phyloP scores from a whole-genome alignment of 257 asterid genomes.

The Henckelia pumila region DNA sequence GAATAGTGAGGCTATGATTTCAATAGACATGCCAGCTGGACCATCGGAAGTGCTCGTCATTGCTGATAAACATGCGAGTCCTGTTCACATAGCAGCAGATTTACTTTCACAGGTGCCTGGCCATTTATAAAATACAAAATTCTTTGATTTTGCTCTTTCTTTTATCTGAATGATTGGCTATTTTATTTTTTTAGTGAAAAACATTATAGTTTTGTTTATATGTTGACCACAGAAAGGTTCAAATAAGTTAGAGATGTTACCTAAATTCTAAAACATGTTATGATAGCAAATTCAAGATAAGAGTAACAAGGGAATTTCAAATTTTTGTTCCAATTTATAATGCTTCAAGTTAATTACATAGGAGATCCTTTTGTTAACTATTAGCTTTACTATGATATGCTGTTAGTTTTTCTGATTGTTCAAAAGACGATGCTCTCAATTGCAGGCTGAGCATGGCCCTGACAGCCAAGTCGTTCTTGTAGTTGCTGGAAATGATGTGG shows the following conservation, averaged over 20 bases:
- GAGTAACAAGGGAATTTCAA: not conserved
- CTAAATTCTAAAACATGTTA: conserved; percentile 4
- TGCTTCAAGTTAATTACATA: not conserved
- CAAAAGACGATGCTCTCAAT: conserved; percentile 23
- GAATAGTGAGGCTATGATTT: conserved; percentile 98
- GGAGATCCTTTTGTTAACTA: not conserved
- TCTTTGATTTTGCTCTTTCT: not conserved
- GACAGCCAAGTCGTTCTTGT: conserved; percentile 99
- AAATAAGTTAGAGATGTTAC: not conserved
- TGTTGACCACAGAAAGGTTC: conserved; percentile 3
- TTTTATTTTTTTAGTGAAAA: conserved; percentile 5
- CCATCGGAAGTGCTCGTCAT: conserved; percentile 99
- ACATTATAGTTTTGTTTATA: not conserved
- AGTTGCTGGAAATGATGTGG: conserved; percentile 79
- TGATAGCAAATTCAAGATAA: conserved; percentile 4
- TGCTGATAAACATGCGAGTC: conserved; percentile 84
- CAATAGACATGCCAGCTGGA: conserved; percentile 99
- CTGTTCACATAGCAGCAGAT: conserved; percentile 93
- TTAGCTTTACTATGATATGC: not conserved
- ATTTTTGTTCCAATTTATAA: conserved; percentile 12
- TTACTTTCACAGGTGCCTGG: conserved; percentile 83
- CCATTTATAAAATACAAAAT: not conserved
- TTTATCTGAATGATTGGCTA: conserved; percentile 1
- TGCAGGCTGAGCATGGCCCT: conserved; percentile 99
- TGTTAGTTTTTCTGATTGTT: conserved; percentile 13